Percentiles rank a stretch among this genome's conserved stretches.
These are phyloP conservation scores for Geoglossum cookeanum DNA, from an alignment of 2,329 filamentous ascomycete species.

Conservation along the genomic window DNA sequence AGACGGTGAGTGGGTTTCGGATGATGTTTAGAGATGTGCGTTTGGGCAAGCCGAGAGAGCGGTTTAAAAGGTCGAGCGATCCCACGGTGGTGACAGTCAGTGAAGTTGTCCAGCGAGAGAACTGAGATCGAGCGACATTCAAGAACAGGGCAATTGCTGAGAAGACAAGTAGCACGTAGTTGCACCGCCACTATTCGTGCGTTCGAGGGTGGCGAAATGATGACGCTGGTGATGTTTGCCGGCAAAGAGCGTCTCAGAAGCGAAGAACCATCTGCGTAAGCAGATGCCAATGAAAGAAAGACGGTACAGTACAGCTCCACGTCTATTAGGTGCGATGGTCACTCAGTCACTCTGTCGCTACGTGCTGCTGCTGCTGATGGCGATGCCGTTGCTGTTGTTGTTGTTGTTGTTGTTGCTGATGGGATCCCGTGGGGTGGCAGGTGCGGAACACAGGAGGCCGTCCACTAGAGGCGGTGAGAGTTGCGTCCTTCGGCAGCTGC, in stretches of 20 bases:
- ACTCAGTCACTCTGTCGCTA: not conserved
- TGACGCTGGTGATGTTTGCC: not conserved
- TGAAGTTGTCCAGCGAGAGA: not conserved
- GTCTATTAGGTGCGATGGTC: not conserved
- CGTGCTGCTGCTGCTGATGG: not conserved
- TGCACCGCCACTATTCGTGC: not conserved
- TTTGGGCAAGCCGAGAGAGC: not conserved
- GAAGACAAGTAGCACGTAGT: not conserved
- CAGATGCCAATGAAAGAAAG: not conserved
- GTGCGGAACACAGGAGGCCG: not conserved
- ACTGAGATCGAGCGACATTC: not conserved
- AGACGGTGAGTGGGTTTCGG: not conserved
- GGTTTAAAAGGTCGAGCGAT: not conserved
- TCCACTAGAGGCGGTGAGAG: not conserved
- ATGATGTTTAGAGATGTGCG: not conserved
- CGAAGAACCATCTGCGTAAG: not conserved
- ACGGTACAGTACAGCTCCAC: not conserved
- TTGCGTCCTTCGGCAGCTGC: not conserved
- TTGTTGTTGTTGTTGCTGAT: not conserved
- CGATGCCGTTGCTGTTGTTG: not conserved
- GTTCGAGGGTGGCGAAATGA: not conserved
- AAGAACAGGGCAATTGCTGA: not conserved
- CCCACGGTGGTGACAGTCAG: not conserved
- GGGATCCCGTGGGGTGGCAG: not conserved
- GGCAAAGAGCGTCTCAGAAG: slow-evolving; percentile 1